Evolutionary conservation across 1,139 yeast genomes (phyloP).

Genomic region (Debaryomycetaceae sp.): DNA sequence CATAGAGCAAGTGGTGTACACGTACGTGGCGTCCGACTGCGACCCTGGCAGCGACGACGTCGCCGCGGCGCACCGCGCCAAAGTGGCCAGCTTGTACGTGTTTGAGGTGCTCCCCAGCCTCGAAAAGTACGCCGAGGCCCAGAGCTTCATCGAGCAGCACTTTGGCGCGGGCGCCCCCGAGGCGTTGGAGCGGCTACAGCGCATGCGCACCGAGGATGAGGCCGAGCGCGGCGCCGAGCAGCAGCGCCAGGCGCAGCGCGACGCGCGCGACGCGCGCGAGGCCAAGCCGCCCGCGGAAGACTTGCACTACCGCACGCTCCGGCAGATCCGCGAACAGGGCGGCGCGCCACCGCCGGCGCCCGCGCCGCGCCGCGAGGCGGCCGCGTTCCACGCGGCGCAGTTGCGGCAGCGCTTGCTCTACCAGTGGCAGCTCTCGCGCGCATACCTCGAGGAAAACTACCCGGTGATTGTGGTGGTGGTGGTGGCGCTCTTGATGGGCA

Average conservation of each 20-base stretch:
- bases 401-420: constrained; percentile 15
- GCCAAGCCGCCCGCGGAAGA: too few species aligned
- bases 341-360: constrained; percentile 2
- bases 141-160: constrained; percentile 20
- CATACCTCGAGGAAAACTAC: constrained; percentile 27
- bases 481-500: constrained; percentile 18
- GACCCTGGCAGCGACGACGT: neutral
- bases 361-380: constrained; percentile 1
- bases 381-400: constrained; percentile 3
- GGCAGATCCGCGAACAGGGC: constrained; percentile 18
- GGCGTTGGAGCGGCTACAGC: too few species aligned
- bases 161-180: too few species aligned
- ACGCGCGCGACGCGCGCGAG: too few species aligned
- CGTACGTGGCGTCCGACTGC: neutral
- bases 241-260: too few species aligned
- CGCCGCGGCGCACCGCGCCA: constrained; percentile 12
- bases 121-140: constrained; percentile 26
- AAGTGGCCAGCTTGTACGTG: constrained; percentile 28
- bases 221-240: too few species aligned
- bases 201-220: too few species aligned
- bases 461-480: constrained; percentile 24
- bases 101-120: constrained; percentile 34
- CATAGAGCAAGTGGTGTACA: constrained; percentile 7
- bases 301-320: constrained; percentile 31
- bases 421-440: constrained; percentile 15